Conservation (phyloP, 1,284 basidiomycete species). For the Cutaneotrichosporon cutaneum region DNA sequence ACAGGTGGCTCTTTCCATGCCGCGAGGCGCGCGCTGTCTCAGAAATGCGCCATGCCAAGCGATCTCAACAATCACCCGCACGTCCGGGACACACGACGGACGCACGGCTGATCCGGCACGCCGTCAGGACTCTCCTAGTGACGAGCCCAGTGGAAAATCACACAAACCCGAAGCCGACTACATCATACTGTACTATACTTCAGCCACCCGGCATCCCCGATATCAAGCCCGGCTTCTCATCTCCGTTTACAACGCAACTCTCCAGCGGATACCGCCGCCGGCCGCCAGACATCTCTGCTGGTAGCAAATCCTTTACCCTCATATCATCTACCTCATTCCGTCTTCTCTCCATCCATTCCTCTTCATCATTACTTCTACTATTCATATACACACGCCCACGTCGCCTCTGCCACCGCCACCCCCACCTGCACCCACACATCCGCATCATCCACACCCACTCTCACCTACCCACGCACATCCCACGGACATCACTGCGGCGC, state of each 20-base stretch:
- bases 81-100: too few species aligned
- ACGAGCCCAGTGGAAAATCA: too few species aligned
- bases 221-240: background rate
- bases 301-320: background rate
- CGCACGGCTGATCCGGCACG: too few species aligned
- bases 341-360: background rate
- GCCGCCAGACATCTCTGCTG: background rate
- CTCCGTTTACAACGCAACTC: background rate
- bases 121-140: too few species aligned
- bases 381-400: background rate
- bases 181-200: too few species aligned
- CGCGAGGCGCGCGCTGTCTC: too few species aligned
- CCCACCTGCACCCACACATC: background rate
- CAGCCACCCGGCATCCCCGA: background rate
- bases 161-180: too few species aligned
- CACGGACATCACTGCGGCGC: background rate
- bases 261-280: background rate
- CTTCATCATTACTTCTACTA: background rate
- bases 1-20: too few species aligned
- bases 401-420: background rate
- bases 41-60: too few species aligned
- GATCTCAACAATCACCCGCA: too few species aligned
- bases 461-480: background rate
- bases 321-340: too few species aligned
- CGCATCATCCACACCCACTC: background rate